phyloP scores from a whole-genome alignment of 2,329 filamentous ascomycete genomes.

The Aspergillus pseudoterreus region DNA sequence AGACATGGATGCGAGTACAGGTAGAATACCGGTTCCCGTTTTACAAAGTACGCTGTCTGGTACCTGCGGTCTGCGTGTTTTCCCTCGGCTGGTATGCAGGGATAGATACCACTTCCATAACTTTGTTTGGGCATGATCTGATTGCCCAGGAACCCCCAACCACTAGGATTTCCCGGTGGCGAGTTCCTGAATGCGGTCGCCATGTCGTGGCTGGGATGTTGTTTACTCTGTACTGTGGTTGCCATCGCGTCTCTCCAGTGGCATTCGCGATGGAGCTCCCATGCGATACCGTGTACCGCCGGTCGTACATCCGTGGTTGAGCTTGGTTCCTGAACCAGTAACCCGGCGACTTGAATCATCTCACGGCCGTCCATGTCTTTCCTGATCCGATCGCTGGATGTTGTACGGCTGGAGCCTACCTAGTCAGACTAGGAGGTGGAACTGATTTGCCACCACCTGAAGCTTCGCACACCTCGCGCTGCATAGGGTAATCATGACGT shows the following conservation, averaged over 20 bases:
- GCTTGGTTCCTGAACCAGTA: neutral
- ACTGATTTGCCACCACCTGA: no score
- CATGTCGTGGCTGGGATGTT: neutral
- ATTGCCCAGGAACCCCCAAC: neutral
- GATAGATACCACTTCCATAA: neutral
- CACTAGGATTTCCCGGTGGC: neutral
- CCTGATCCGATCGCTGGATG: no score
- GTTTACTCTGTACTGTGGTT: neutral
- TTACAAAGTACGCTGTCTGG: neutral
- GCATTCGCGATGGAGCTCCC: neutral
- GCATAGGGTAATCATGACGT: no score
- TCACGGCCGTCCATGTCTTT: no score
- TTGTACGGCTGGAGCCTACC: no score
- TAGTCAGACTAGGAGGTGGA: no score
- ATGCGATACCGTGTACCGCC: no score
- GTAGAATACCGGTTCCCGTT: neutral
- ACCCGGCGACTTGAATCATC: no score
- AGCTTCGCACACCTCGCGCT: no score
- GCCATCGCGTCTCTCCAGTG: neutral
- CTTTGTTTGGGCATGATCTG: neutral
- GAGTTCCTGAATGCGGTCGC: slow-evolving; percentile 1
- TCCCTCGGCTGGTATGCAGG: neutral
- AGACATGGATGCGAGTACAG: no score
- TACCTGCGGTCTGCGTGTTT: neutral
- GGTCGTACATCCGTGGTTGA: neutral